Conservation (phyloP, 192 early-diverging fungal species). For the Jimgerdemannia lactiflua region DNA sequence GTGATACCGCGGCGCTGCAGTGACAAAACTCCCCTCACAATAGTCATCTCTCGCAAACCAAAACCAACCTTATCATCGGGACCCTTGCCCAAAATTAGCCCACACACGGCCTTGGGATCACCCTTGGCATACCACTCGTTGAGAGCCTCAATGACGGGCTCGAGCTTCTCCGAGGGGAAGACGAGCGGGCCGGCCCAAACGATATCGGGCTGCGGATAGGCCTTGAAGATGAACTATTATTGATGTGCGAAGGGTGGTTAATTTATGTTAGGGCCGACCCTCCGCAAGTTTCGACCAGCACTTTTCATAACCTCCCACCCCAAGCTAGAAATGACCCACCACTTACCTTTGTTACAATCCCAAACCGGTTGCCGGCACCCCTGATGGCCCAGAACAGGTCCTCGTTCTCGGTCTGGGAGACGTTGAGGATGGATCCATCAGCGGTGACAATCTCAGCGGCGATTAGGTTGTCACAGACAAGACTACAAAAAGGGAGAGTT, state of each 20-base stretch:
- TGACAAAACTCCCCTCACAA: too few species aligned
- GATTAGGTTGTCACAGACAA: slow-evolving; percentile 48
- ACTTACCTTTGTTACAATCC: slow-evolving; percentile 18
- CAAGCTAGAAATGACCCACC: neutral
- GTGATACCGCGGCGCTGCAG: too few species aligned
- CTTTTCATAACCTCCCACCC: too few species aligned
- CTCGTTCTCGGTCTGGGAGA: slow-evolving; percentile 33
- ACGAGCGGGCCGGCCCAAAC: slow-evolving; percentile 14
- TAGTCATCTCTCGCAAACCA: too few species aligned
- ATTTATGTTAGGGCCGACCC: too few species aligned
- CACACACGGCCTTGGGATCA: slow-evolving; percentile 15
- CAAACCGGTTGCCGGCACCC: slow-evolving; percentile 46
- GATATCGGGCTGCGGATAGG: slow-evolving; percentile 11
- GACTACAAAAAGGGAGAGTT: slow-evolving; percentile 9
- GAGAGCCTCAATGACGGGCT: slow-evolving; percentile 18
- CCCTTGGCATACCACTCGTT: slow-evolving; percentile 21
- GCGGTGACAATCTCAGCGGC: slow-evolving; percentile 50
- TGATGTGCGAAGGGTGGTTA: neutral
- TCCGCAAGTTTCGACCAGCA: neutral
- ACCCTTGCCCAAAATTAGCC: slow-evolving; percentile 3
- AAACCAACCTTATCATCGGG: neutral
- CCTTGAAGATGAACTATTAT: slow-evolving; percentile 18
- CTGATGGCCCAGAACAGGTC: slow-evolving; percentile 62
- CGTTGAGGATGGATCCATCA: slow-evolving; percentile 34
- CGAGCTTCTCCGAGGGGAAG: slow-evolving; percentile 13